Evolutionary conservation across 1,284 basidiomycete species (phyloP).

Genomic region (Pterula multifida): DNA sequence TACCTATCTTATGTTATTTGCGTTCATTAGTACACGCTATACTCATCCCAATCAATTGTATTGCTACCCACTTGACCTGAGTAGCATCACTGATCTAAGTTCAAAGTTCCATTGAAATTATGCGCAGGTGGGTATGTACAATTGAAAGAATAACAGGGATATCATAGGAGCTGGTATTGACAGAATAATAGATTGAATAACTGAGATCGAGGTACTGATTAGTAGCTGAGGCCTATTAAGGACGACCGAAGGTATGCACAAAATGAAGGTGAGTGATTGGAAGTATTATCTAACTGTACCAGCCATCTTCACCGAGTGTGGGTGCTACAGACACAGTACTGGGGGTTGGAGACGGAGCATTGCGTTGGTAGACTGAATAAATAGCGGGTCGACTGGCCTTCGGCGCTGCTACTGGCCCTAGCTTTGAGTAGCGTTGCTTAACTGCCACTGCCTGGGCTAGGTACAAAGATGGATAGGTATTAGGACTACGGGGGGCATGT

Average conservation of each 20-base stretch:
- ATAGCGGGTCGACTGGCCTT: slow-evolving; percentile 23
- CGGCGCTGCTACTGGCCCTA: slow-evolving; percentile 24
- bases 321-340: slow-evolving; percentile 61
- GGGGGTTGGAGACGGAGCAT: slow-evolving; percentile 55
- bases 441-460: slow-evolving; percentile 18
- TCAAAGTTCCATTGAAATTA: not conserved
- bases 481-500: slow-evolving; percentile 39
- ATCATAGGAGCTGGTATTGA: not conserved
- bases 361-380: slow-evolving; percentile 15
- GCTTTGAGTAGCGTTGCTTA: slow-evolving; percentile 21
- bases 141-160: not conserved
- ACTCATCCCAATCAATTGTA: not conserved
- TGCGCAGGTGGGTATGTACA: not conserved
- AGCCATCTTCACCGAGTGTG: slow-evolving; percentile 60
- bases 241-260: not conserved
- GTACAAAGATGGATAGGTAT: slow-evolving; percentile 11
- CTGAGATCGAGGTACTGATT: not conserved
- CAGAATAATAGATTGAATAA: not conserved
- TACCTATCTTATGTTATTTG: not conserved
- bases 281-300: slow-evolving; percentile 43
- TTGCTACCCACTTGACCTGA: not conserved
- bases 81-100: not conserved
- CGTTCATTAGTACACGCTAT: not conserved
- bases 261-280: slow-evolving; percentile 3
- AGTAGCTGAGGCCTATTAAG: not conserved